These are phyloP conservation scores for Naematelia encephala DNA, from an alignment of 768 basidiomycete genomes.

Conservation along the genomic window DNA sequence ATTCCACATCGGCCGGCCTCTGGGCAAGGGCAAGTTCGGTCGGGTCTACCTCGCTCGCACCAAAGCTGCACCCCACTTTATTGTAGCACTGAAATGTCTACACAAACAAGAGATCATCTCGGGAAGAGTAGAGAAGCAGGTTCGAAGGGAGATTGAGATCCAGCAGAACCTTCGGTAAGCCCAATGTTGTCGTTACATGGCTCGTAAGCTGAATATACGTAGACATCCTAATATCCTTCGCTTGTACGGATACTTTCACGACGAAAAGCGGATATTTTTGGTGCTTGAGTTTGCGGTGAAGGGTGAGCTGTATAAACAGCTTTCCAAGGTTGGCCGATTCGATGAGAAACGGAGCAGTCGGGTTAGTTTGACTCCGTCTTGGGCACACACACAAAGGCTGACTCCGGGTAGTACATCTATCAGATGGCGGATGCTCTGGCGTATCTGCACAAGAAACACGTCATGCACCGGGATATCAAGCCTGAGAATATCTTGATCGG, in stretches of 20 bases:
- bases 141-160: slow-evolving; percentile 95
- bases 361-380: slow-evolving; percentile 42
- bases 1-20: slow-evolving; percentile 90
- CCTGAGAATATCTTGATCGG: slow-evolving; percentile 94
- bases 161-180: slow-evolving; percentile 75
- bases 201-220: neutral
- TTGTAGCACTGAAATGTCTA: slow-evolving; percentile 92
- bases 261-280: slow-evolving; percentile 93
- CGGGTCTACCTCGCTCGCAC: slow-evolving; percentile 98
- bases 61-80: slow-evolving; percentile 79
- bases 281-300: slow-evolving; percentile 98
- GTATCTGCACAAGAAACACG: slow-evolving; percentile 91
- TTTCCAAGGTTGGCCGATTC: slow-evolving; percentile 80
- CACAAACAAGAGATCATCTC: slow-evolving; percentile 95
- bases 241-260: slow-evolving; percentile 96
- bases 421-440: slow-evolving; percentile 96
- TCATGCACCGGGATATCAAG: slow-evolving; percentile 98
- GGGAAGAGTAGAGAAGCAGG: slow-evolving; percentile 91
- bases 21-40: slow-evolving; percentile 99
- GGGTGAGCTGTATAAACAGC: slow-evolving; percentile 94
- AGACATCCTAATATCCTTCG: slow-evolving; percentile 91
- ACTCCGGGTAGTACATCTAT: slow-evolving; percentile 68
- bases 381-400: neutral
- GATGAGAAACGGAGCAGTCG: slow-evolving; percentile 76
- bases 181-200: neutral